Evolutionary conservation across 805 yeast species (phyloP).

Genomic region (Priceomyces medius): DNA sequence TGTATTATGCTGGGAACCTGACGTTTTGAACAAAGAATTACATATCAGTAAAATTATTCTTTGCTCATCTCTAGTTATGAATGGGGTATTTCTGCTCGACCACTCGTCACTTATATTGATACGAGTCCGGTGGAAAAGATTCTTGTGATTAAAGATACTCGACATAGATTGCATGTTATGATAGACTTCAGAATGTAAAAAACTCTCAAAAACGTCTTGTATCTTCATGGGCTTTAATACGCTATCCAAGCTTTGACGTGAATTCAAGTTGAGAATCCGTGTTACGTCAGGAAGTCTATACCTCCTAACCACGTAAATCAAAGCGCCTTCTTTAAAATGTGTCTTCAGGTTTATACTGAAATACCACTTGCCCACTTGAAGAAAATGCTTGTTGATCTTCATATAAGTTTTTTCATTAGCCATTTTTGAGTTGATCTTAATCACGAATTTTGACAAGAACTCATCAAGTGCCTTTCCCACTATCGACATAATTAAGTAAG

Average conservation of each 20-base stretch:
- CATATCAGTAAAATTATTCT: neutral
- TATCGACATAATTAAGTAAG: constrained; percentile 15
- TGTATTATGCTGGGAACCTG: neutral
- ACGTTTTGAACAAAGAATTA: neutral
- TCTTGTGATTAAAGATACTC: neutral
- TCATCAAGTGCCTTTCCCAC: constrained; percentile 16
- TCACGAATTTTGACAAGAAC: constrained; percentile 10
- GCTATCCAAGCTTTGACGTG: neutral
- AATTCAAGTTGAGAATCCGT: constrained; percentile 1
- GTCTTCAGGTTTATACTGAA: constrained; percentile 1
- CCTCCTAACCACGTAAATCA: constrained; percentile 2
- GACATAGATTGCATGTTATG: constrained; percentile 1
- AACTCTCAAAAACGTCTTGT: constrained; percentile 10
- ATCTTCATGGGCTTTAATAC: constrained; percentile 5
- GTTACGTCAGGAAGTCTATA: neutral
- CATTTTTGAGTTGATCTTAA: neutral
- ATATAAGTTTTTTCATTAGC: neutral
- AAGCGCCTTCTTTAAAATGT: neutral
- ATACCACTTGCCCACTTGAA: constrained; percentile 8
- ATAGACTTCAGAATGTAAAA: constrained; percentile 1
- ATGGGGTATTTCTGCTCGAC: neutral
- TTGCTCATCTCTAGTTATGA: constrained; percentile 1
- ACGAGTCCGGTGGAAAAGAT: neutral
- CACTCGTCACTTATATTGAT: neutral
- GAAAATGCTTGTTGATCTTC: constrained; percentile 10